Base-by-base conservation (phyloP, 2,329 filamentous ascomycete genomes). In the Remersonia thermophila region DNA sequence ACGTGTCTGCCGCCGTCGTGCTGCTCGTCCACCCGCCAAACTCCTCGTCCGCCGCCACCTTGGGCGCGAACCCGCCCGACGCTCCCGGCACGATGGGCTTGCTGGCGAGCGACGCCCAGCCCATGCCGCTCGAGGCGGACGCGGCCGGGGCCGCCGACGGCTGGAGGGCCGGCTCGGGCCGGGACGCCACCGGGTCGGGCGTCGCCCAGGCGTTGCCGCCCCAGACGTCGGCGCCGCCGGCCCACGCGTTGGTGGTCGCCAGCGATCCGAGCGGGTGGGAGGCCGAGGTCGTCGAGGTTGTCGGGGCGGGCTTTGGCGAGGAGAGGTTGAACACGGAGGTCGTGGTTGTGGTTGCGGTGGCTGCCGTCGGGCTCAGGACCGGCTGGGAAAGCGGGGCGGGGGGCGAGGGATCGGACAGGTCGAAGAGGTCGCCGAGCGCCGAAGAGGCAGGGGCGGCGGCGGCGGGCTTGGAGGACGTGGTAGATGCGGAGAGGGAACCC, bases 11-110 rank as follows among this genome's bases (percentile, higher is more conserved):
- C n/a, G 20, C 9, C 61, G 66, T 49, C 47, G 71, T 51, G 71
- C 79, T 62, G 68, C 84, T 93, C 32, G 83, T 77, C 89, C 89
- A 96, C 10, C 89, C 87, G 14, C 89, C 89, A 62, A 95, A 96
- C 54, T 96, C 89, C 58, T 96, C 89, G 50, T 96, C 89, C 0
- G 83, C 81, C 26, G 82, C 71, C 2, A 94, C 82, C 51, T 80
- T 79, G 16, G 83, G 77, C 28, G 66, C 71, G 57, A 83, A 80
- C 5, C 80, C 80, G 16, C 80, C 79, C 47, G 69, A 69, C 1
- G 71, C 63, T 1, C 73, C 71, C 2, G 72, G 71, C 14, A 80
- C 66, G 53, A 79, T 74, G 33, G 73, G 70, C 42, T 73, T 68
- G 49, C 53, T 71, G 28, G 72, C 67, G 46, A 78, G 66, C 15